Evolutionary conservation across 106 monocot genomes (phyloP), one percentile per base, ranked within the genome.

Genomic region (Dioscorea dumetorum): DNA sequence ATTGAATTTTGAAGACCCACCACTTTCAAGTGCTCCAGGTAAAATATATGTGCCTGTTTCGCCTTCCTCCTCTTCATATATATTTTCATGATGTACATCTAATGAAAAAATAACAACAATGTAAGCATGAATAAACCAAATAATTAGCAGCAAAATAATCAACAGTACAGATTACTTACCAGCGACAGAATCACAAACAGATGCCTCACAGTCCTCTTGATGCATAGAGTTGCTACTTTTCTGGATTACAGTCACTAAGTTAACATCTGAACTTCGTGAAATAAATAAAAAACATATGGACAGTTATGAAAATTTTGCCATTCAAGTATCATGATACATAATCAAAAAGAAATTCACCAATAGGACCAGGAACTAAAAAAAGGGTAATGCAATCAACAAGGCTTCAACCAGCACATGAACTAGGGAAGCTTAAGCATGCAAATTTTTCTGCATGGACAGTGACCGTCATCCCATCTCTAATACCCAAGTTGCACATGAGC

Each of bases 21-120:
- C 76, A 28, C 71, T 79, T 48, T 83, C 83, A 83, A 76, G 67
- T 12, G 52, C 14, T 75, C 80, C 77, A 60, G 80, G 66, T 8
- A 76, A 67, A 63, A 71, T 61, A 71, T 73, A 78, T 57, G 73
- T 69, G 35, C 74, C 65, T 48, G 85, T 82, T 72, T 88, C 87
- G 75, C 77, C 88, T 83, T 88, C 91, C 79, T 95, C 93, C 35
- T 94, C 91, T 73, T 88, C 88, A 67, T 74, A 79, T 50, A 70
- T 69, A 81, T 63, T 83, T 20, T 71, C 83, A n/a, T 50, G 72
- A 24, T 49, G 22, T 64, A 74, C 78, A 75, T 83, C 85, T 91
- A 60, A 52, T 41, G 10, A 51, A 9, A 12, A 14, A 32, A 17
- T 34, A 12, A 52, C 5, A 28, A 28, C 28, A 28, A 28, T 10